Evolutionary conservation across 306 rosid genomes (phyloP).

Genomic region (Castanopsis chinensis): DNA sequence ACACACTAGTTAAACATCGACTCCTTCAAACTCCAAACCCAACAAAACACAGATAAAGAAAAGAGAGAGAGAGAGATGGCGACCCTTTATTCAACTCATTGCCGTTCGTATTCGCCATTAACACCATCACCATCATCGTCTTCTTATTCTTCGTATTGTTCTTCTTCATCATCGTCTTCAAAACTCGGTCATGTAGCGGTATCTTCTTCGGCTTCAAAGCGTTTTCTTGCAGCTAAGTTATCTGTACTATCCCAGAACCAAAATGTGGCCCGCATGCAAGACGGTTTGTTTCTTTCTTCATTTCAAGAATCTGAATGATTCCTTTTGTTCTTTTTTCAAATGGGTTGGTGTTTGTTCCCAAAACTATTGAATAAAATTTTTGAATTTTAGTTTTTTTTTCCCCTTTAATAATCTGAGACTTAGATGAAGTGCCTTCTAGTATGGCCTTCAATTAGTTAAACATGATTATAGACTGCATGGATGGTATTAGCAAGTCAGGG

Average conservation of each 20-base stretch:
- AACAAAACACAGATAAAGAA: too few relatives aligned
- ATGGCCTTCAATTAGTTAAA: neutral
- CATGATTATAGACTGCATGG: neutral
- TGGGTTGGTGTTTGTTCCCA: neutral
- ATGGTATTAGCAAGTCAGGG: neutral
- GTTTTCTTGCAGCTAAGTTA: slow-evolving; percentile 33
- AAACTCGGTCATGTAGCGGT: neutral
- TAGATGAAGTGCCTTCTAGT: too few relatives aligned
- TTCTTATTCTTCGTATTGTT: neutral
- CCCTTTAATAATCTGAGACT: too few relatives aligned
- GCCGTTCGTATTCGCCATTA: slow-evolving; percentile 29
- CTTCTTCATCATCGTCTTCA: slow-evolving; percentile 18
- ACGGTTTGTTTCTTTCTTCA: slow-evolving; percentile 38
- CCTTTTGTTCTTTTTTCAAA: neutral
- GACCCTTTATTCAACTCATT: slow-evolving; percentile 52
- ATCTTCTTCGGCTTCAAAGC: slow-evolving; percentile 28
- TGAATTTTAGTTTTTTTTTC: neutral
- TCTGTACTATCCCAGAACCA: slow-evolving; percentile 47
- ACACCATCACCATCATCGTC: slow-evolving; percentile 9
- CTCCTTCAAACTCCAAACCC: neutral
- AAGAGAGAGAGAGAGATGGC: slow-evolving; percentile 30
- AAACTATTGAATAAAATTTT: neutral
- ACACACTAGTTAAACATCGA: neutral
- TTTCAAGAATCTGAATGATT: neutral
- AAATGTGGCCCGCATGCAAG: slow-evolving; percentile 39